Base-by-base conservation (phyloP, 306 rosid genomes). In the Lathyrus aphaca region DNA sequence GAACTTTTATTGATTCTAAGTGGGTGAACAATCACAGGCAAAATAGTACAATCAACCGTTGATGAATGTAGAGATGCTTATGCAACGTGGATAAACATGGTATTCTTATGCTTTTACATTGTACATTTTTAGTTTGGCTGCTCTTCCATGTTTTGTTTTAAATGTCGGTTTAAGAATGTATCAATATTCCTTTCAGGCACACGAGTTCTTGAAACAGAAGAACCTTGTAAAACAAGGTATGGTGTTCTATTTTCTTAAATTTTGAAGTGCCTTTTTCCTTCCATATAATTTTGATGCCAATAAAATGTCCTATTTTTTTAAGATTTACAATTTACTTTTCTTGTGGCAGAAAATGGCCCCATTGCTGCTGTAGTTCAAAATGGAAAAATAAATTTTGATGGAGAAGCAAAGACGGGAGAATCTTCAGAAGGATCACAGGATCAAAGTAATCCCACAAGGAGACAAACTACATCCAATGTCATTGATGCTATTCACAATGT, bases 1-100 rank as follows among this genome's bases (percentile, higher is more conserved):
- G 40, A 29, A 54, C 60, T 61, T 59, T 14, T 56, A 80, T 63
- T 79, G 77, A 80, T 78, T 30, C 42, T 10, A 50, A 70, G 69
- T 66, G 75, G 67, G 48, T 73, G 57, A 66, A 55, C 71, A 71
- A 69, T 80, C 49, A 23, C 95, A 91, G 97, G 99, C 1, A 95
- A 91, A 86, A 95, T 95, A 68, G 84, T 91, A 75, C 96, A 95
- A 66, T 87, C 99, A 73, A 91, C 99, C 35, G 9, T 89, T 68
- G 99, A 95, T 48, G 99, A 95, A 84, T 91, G 99, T 76, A 86
- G 91, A 73, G 99, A 95, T 39, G 97, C 91, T 57, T 89, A 83
- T 75, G 82, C 80, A 23, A 55, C 71, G 18, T 91, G 96, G 97
- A 82, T 89, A 15, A 66, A 71, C 68, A 87, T 89, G 99, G 99